A percentile compares a stretch with the other conserved stretches of the same genome.
Evolutionary conservation across 2,329 filamentous ascomycete genomes (phyloP).

Genomic region (Beauveria bassiana): DNA sequence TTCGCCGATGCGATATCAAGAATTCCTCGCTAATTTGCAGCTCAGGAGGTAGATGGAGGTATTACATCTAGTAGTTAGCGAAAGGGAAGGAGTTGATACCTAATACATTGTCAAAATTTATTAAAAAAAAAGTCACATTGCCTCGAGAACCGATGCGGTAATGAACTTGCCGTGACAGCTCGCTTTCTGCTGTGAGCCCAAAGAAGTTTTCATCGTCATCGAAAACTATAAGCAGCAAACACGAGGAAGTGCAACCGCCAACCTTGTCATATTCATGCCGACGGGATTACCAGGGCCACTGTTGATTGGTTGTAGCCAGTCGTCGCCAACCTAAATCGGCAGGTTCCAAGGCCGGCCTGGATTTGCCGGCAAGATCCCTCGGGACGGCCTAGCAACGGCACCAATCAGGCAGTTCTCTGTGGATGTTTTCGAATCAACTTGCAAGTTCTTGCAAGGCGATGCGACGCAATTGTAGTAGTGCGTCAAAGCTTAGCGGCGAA

Average conservation of each 20-base stretch:
- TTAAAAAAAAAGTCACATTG: background rate
- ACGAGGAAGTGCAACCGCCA: background rate
- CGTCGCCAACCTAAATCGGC: background rate
- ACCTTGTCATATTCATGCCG: background rate
- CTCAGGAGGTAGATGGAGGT: background rate
- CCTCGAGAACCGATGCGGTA: background rate
- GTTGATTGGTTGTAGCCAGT: background rate
- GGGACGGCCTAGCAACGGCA: background rate
- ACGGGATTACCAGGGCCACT: background rate
- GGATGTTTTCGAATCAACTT: background rate
- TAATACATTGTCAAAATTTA: background rate
- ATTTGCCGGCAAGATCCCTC: background rate
- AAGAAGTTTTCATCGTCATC: background rate
- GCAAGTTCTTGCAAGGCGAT: background rate
- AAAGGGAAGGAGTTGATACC: background rate
- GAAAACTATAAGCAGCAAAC: no score
- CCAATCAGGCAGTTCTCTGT: background rate
- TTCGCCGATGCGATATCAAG: background rate
- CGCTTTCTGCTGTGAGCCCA: background rate
- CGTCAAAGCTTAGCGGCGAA: background rate
- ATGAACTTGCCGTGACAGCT: background rate
- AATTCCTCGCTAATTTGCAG: background rate
- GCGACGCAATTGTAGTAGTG: background rate
- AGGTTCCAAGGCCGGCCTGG: background rate
- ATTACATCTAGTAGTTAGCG: background rate